phyloP scores from a whole-genome alignment of 495 filamentous ascomycete genomes.

The Penicillium roqueforti region DNA sequence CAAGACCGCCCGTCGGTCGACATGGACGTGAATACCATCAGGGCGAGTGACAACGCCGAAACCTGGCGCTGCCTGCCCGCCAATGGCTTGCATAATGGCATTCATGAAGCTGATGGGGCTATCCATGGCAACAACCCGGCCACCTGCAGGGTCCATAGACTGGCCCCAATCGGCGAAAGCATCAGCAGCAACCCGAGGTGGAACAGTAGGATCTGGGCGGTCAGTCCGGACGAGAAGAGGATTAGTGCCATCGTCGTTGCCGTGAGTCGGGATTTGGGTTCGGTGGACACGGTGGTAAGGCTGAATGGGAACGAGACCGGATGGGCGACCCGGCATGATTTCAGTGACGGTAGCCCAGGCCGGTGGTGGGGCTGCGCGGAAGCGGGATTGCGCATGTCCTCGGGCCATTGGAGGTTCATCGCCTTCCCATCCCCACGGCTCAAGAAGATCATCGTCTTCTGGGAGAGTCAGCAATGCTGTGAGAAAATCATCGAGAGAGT shows the following conservation, averaged over 20 bases:
- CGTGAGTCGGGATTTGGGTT: slow-evolving; percentile 44
- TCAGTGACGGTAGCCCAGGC: slow-evolving; percentile 44
- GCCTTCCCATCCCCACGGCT: slow-evolving; percentile 55
- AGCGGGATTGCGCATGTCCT: slow-evolving; percentile 46
- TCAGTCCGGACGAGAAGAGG: slow-evolving; percentile 59
- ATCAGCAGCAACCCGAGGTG: slow-evolving; percentile 29
- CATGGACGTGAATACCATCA: slow-evolving; percentile 56
- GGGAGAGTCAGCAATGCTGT: slow-evolving; percentile 9
- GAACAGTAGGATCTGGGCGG: slow-evolving; percentile 30
- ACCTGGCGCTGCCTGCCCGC: slow-evolving; percentile 44
- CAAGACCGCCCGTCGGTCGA: slow-evolving; percentile 46
- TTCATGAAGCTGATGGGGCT: slow-evolving; percentile 62
- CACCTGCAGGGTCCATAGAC: slow-evolving; percentile 47
- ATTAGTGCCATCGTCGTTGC: slow-evolving; percentile 74
- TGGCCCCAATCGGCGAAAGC: slow-evolving; percentile 54
- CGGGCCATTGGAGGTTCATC: slow-evolving; percentile 44
- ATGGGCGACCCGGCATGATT: slow-evolving; percentile 41
- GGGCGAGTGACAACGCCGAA: slow-evolving; percentile 54
- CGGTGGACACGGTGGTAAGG: slow-evolving; percentile 52
- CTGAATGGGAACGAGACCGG: slow-evolving; percentile 43
- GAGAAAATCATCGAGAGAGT: not conserved
- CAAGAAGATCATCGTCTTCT: slow-evolving; percentile 49
- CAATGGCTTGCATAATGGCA: slow-evolving; percentile 56
- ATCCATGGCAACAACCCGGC: slow-evolving; percentile 50
- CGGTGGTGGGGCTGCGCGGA: slow-evolving; percentile 33